Evolutionary conservation across 1,284 basidiomycete species (phyloP).

Genomic region (Trametes pubescens): DNA sequence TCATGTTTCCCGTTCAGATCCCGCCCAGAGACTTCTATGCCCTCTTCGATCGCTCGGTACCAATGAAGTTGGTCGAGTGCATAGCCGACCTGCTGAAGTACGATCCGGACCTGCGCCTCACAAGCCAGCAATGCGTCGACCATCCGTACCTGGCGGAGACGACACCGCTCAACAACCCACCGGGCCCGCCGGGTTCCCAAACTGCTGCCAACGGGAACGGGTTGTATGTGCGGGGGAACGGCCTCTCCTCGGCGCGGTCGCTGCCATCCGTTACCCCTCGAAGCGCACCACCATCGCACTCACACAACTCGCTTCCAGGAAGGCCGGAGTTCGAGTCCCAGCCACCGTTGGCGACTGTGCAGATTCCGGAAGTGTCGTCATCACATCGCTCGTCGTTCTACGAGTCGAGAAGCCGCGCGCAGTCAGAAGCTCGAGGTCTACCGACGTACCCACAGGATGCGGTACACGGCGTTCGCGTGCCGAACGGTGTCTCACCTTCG

Average conservation of each 20-base stretch:
- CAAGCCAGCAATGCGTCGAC: constrained; percentile 86
- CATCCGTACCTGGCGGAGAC: constrained; percentile 88
- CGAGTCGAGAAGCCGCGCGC: constrained; percentile 38
- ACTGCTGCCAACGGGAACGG: constrained; percentile 41
- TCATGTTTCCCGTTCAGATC: constrained; percentile 55
- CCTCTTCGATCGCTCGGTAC: constrained; percentile 84
- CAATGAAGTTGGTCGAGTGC: constrained; percentile 87
- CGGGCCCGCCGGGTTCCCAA: constrained; percentile 54
- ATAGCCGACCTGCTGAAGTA: constrained; percentile 93
- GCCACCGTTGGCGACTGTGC: constrained; percentile 44
- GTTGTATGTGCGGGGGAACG: constrained; percentile 41
- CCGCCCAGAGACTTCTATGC: constrained; percentile 79
- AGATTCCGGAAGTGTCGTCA: constrained; percentile 57
- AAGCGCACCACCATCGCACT: constrained; percentile 66
- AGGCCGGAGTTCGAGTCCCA: constrained; percentile 47
- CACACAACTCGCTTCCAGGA: constrained; percentile 53
- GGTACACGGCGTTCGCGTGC: constrained; percentile 23
- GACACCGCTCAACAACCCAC: constrained; percentile 72
- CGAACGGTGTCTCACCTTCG: constrained; percentile 25
- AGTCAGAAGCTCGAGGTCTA: constrained; percentile 17
- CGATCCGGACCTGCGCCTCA: constrained; percentile 88
- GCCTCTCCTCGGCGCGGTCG: constrained; percentile 44
- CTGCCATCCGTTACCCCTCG: constrained; percentile 62
- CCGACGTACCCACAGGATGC: constrained; percentile 32
- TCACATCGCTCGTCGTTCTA: constrained; percentile 68